phyloP scores from a whole-genome alignment of 1,139 yeast species.

The Saccharomycopsis hybrid region DNA sequence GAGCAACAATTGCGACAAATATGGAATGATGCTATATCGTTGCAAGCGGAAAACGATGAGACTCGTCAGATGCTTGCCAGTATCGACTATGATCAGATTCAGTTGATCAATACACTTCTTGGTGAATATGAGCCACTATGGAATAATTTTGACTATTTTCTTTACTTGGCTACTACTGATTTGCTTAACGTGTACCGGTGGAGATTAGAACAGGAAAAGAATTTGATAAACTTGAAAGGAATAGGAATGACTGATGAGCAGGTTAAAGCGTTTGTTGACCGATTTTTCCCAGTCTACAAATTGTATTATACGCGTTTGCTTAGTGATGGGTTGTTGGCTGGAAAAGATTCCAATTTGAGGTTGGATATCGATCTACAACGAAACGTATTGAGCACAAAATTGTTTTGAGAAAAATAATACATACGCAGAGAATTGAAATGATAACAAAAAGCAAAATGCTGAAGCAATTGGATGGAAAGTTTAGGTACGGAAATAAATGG shows the following conservation, averaged over 20 bases:
- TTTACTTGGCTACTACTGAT: constrained; percentile 55
- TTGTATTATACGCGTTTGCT: constrained; percentile 50
- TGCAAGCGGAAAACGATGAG: constrained; percentile 19
- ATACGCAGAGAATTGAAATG: too few species aligned
- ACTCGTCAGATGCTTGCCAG: constrained; percentile 20
- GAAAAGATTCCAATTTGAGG: constrained; percentile 26
- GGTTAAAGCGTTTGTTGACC: constrained; percentile 61
- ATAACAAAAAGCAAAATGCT: too few species aligned
- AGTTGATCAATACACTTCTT: constrained; percentile 45
- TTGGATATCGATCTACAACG: constrained; percentile 29
- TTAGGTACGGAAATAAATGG: too few species aligned
- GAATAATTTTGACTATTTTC: constrained; percentile 50
- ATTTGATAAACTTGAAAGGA: constrained; percentile 47
- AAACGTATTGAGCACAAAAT: too few species aligned
- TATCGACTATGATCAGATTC: constrained; percentile 30
- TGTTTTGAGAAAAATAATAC: too few species aligned
- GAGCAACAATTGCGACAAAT: constrained; percentile 1
- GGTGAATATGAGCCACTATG: constrained; percentile 49
- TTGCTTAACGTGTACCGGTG: constrained; percentile 65
- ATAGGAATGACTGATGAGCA: constrained; percentile 73
- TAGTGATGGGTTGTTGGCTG: constrained; percentile 25
- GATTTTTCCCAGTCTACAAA: constrained; percentile 84
- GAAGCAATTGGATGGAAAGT: too few species aligned
- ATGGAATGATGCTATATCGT: constrained; percentile 9
- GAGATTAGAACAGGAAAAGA: constrained; percentile 84